phyloP scores from a whole-genome alignment of 2,329 filamentous ascomycete species.

The Cladosporium sp. region DNA sequence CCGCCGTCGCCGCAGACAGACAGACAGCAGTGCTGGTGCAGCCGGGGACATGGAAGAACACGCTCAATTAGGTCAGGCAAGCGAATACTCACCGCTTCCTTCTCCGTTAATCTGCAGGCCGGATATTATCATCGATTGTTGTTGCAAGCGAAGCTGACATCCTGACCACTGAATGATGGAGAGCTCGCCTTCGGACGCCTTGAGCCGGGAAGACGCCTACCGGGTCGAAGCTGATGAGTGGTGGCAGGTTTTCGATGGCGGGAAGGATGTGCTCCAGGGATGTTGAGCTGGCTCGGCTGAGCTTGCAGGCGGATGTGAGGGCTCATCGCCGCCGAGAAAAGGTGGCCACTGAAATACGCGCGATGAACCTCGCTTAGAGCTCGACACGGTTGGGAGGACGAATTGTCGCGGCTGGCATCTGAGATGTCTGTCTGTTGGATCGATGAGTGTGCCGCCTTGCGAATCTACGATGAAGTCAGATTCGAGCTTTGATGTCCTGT shows the following conservation, averaged over 20 bases:
- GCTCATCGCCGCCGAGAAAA: constrained; percentile 2
- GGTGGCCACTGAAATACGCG: neutral
- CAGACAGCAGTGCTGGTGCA: constrained; percentile 1
- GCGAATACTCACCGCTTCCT: constrained; percentile 3
- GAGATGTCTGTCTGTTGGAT: neutral
- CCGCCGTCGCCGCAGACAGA: constrained; percentile 3
- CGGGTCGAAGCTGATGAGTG: constrained; percentile 10
- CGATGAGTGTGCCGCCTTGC: neutral
- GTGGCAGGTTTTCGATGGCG: constrained; percentile 8
- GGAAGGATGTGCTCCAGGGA: constrained; percentile 17
- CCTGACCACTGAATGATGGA: neutral
- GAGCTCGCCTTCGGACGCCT: neutral
- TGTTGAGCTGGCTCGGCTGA: neutral
- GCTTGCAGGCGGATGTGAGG: constrained; percentile 11
- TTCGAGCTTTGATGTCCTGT: neutral
- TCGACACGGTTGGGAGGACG: neutral
- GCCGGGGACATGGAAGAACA: neutral
- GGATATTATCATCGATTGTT: neutral
- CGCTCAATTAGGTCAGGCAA: neutral
- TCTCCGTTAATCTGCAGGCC: neutral
- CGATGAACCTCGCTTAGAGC: constrained; percentile 1
- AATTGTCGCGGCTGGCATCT: neutral
- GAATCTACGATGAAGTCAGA: neutral
- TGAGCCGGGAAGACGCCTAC: neutral
- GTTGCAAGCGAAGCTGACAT: neutral